Conservation (phyloP, 176 grass and related monocot genomes). For the Stipa capillata region DNA sequence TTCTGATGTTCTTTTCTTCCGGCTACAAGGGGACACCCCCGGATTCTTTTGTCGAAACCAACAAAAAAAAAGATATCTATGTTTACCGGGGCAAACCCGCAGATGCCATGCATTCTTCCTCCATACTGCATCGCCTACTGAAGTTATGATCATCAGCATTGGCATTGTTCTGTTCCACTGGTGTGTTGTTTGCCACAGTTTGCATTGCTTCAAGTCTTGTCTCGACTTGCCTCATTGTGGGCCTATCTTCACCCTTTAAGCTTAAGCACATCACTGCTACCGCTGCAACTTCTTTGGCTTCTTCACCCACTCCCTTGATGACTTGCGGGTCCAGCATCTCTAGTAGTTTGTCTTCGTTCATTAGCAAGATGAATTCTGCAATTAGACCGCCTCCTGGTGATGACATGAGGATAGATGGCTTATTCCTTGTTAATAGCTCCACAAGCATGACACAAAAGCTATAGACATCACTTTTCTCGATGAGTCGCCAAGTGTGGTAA, state of each 20-base stretch:
- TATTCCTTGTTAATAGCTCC: conserved; percentile 18
- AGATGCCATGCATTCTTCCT: no score
- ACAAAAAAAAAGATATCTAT: no score
- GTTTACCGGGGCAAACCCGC: neutral
- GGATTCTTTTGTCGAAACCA: no score
- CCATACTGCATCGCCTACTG: neutral
- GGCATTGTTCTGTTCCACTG: neutral
- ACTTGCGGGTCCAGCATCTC: neutral
- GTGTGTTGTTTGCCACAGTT: no score
- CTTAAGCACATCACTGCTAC: no score
- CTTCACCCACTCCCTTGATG: neutral
- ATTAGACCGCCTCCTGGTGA: neutral
- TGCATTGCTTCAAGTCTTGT: no score
- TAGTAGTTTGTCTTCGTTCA: neutral
- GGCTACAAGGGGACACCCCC: neutral
- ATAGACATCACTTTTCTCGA: conserved; percentile 40
- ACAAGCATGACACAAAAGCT: conserved; percentile 37
- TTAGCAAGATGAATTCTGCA: neutral
- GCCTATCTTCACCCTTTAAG: no score
- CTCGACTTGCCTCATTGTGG: no score
- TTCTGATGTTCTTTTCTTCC: no score
- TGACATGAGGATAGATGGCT: neutral
- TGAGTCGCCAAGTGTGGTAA: conserved; percentile 18
- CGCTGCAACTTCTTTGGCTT: neutral
- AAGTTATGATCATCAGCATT: no score